Percentiles rank a stretch among this genome's conserved stretches.
Conservation (phyloP, 2,329 filamentous ascomycete species). For the Cercospora zeina region DNA sequence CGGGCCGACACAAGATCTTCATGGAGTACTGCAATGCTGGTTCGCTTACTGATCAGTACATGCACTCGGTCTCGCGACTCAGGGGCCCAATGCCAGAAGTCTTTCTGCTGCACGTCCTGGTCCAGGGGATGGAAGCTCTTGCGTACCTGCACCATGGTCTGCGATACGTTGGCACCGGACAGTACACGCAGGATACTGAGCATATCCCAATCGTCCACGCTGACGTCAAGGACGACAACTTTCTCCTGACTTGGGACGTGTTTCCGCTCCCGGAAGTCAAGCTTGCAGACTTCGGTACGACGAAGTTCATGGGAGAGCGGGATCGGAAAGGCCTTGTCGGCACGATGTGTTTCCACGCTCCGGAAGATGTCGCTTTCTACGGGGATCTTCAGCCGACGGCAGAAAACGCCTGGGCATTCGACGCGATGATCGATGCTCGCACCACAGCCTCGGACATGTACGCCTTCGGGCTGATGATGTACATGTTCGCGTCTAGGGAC, state of each 20-base stretch:
- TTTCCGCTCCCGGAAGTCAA: slow-evolving; percentile 13
- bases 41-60: slow-evolving; percentile 19
- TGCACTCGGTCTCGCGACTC: not conserved
- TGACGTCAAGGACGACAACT: slow-evolving; percentile 27
- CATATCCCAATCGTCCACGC: slow-evolving; percentile 24
- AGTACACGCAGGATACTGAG: slow-evolving; percentile 12
- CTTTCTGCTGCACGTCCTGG: slow-evolving; percentile 27
- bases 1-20: slow-evolving; percentile 14
- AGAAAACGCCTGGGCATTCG: not conserved
- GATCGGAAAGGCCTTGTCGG: not conserved
- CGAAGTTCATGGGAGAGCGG: not conserved
- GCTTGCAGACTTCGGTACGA: slow-evolving; percentile 26
- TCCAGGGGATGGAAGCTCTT: slow-evolving; percentile 23
- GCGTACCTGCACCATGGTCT: slow-evolving; percentile 27
- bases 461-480: slow-evolving; percentile 28
- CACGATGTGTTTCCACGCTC: not conserved
- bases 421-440: slow-evolving; percentile 8
- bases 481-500: slow-evolving; percentile 18
- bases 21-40: slow-evolving; percentile 29
- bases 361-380: not conserved
- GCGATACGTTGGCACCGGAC: slow-evolving; percentile 14
- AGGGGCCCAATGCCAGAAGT: slow-evolving; percentile 20
- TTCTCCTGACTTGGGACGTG: slow-evolving; percentile 23
- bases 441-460: slow-evolving; percentile 25
- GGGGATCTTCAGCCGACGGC: not conserved